Base-by-base conservation (phyloP, 768 basidiomycete species). In the Pulveroboletus sp. region DNA sequence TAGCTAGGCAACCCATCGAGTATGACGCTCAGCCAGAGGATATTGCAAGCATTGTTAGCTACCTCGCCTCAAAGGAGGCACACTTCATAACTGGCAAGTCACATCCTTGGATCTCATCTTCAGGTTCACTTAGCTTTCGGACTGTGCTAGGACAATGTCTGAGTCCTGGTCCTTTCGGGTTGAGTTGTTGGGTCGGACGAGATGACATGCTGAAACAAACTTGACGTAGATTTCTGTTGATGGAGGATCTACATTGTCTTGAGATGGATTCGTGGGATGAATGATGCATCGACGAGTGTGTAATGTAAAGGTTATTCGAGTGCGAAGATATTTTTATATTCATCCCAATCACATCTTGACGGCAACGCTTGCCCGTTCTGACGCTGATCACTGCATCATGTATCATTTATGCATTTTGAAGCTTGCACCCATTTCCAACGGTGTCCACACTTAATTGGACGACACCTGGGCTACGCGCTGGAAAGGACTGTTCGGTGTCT, bases 1-100 rank as follows among this genome's bases (percentile, higher is more conserved):
- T 11, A 0, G 2, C 10, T 28, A 31, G 1, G 5, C 17, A 24
- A 10, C 18, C 58, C 0, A 21, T 63, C 27, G 54, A 59, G 37
- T 46, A 60, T 6, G 37, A 57, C 8, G 66, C 59, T 24, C 50
- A 64, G n/a, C 65, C 70, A 1, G 63, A 70, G 28, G 63, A 69
- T 35, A 51, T 68, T 4, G 68, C 71, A 13, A 60, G 53, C 35
- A 4, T 67, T 5, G 66, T 72, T 1, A 69, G 69, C 2, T 72
- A 62, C 47, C 57, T 73, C 4, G 64, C 63, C 7, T 70, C 69
- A 2, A 58, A 68, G 6, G 67, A 64, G 17, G 66, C 71, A 4
- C 59, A 63, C 37, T 71, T 69, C 41, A 57, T 74, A 11, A 73
- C 70, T 8, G 72, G 70, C 55, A 44, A 50, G 57, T 39, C 28